Percentiles rank a stretch among this genome's conserved stretches.
Evolutionary conservation across 768 basidiomycete genomes (phyloP).

Genomic region (Pulveroboletus frians): DNA sequence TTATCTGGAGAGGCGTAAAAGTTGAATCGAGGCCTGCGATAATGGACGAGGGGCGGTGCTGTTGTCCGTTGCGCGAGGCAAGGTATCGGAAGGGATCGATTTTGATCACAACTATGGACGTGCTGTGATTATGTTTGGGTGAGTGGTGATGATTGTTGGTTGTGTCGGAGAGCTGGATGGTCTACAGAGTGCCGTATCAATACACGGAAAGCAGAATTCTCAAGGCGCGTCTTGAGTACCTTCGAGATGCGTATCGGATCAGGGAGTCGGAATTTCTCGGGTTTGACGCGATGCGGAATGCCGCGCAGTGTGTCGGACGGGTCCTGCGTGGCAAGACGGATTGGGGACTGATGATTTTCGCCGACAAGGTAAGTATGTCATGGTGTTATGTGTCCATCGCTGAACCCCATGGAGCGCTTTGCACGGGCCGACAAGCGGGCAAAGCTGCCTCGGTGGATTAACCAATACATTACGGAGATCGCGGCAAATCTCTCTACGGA

Average conservation of each 20-base stretch:
- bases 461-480: conserved; percentile 98
- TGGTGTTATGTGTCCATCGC: background rate
- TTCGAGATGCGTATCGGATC: conserved; percentile 97
- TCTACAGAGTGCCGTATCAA: conserved; percentile 81
- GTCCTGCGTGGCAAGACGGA: conserved; percentile 98
- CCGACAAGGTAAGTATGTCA: conserved; percentile 74
- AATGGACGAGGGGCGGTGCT: conserved; percentile 97
- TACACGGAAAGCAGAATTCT: conserved; percentile 98
- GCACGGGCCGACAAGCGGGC: conserved; percentile 90
- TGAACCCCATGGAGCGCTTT: conserved; percentile 58
- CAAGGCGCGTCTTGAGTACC: conserved; percentile 94
- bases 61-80: conserved; percentile 95
- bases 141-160: conserved; percentile 15
- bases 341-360: conserved; percentile 99
- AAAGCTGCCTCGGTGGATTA: conserved; percentile 97
- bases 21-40: conserved; percentile 75
- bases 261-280: conserved; percentile 98
- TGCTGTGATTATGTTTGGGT: conserved; percentile 99
- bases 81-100: conserved; percentile 99
- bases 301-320: conserved; percentile 97
- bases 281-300: conserved; percentile 99
- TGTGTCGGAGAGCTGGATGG: conserved; percentile 1
- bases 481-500: conserved; percentile 97
- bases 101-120: conserved; percentile 99
- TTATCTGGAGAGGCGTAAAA: background rate